Evolutionary conservation across 2,329 filamentous ascomycete species (phyloP).

Genomic region (Emmonsiellopsis sp.): DNA sequence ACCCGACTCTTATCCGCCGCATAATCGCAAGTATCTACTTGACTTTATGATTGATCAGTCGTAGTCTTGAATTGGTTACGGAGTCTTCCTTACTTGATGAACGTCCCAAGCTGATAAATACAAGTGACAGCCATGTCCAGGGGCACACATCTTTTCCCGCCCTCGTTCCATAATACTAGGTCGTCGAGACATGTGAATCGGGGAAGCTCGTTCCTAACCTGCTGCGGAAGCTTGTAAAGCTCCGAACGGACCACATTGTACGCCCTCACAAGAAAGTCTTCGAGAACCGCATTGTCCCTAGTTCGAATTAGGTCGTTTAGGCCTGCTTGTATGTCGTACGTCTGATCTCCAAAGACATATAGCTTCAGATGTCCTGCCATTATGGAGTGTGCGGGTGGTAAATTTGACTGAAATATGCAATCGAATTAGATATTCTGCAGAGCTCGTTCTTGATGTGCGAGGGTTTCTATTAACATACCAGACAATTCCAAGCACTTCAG

Average conservation of each 20-base stretch:
- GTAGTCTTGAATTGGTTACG: neutral
- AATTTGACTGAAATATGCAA: too few species aligned
- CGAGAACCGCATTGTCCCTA: neutral
- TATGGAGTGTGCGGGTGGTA: too few species aligned
- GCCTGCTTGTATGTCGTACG: constrained; percentile 4
- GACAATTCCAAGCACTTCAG: too few species aligned
- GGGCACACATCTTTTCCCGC: neutral
- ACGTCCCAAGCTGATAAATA: constrained; percentile 6
- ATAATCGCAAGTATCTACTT: neutral
- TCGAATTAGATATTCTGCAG: too few species aligned
- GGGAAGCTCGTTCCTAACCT: neutral
- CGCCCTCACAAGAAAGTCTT: neutral
- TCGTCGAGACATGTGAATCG: constrained; percentile 2
- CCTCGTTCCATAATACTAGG: neutral
- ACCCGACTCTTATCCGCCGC: constrained; percentile 1
- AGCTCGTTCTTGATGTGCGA: too few species aligned
- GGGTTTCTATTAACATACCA: too few species aligned
- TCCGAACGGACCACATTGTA: neutral
- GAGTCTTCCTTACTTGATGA: constrained; percentile 3
- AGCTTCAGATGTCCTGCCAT: neutral
- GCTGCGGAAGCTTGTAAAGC: neutral
- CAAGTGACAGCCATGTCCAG: constrained; percentile 4
- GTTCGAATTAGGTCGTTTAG: neutral
- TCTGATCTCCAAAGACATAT: constrained; percentile 13
- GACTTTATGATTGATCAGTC: neutral